phyloP scores from a whole-genome alignment of 1,284 basidiomycete species.

The Boletus semigastroideus region DNA sequence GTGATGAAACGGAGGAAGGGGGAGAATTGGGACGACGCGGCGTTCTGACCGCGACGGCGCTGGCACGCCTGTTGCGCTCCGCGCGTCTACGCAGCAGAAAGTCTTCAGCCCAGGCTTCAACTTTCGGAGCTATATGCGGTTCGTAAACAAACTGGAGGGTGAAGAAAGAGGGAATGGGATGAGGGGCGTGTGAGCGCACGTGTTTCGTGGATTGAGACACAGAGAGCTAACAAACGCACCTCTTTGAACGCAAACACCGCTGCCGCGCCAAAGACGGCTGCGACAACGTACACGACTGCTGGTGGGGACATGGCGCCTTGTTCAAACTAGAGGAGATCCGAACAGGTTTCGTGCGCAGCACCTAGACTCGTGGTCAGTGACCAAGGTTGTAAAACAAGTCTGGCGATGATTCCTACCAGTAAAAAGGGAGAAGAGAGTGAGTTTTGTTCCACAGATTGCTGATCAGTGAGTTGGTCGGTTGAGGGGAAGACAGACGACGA shows the following conservation, averaged over 20 bases:
- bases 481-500: too few relatives aligned
- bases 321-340: constrained; percentile 9
- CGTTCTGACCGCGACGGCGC: constrained; percentile 23
- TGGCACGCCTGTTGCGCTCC: constrained; percentile 28
- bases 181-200: constrained; percentile 25
- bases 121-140: constrained; percentile 55
- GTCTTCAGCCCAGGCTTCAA: constrained; percentile 52
- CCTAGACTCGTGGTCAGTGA: background rate
- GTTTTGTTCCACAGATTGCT: too few relatives aligned
- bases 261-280: constrained; percentile 40
- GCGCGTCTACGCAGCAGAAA: constrained; percentile 42
- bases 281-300: constrained; percentile 40
- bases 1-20: constrained; percentile 16
- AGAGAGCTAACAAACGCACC: constrained; percentile 29
- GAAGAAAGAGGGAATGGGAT: background rate
- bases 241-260: constrained; percentile 45
- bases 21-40: constrained; percentile 12
- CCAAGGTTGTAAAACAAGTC: background rate
- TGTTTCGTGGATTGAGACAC: constrained; percentile 3
- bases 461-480: too few relatives aligned
- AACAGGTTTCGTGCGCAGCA: constrained; percentile 19
- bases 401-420: background rate
- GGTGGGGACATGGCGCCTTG: constrained; percentile 27
- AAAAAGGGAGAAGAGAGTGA: too few relatives aligned
- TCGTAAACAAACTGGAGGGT: constrained; percentile 55